Evolutionary conservation across 1,284 basidiomycete genomes (phyloP).

Genomic region (Melampsora occidentalis): DNA sequence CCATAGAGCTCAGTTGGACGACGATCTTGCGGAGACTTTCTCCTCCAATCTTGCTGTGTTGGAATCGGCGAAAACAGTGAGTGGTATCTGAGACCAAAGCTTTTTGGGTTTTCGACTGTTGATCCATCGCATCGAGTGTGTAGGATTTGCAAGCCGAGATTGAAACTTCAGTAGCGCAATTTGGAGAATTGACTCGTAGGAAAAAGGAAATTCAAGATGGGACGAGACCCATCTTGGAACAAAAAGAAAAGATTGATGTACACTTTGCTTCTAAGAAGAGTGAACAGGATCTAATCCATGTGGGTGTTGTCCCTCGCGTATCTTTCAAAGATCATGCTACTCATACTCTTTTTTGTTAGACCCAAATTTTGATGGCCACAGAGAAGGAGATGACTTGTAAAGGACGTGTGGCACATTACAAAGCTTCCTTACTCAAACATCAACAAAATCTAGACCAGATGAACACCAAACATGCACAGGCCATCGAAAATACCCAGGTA

Average conservation of each 20-base stretch:
- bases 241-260: constrained; percentile 11
- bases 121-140: neutral
- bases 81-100: neutral
- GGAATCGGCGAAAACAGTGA: constrained; percentile 57
- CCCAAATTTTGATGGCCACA: neutral
- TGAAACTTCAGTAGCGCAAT: constrained; percentile 16
- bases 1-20: constrained; percentile 57
- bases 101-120: neutral
- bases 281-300: neutral
- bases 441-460: neutral
- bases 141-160: constrained; percentile 26
- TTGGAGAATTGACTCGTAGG: neutral
- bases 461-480: neutral
- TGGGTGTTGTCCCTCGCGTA: too few relatives aligned
- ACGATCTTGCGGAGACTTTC: constrained; percentile 69
- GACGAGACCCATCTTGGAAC: constrained; percentile 7
- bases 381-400: neutral
- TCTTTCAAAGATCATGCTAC: neutral
- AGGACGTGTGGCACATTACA: neutral
- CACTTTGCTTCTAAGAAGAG: constrained; percentile 9
- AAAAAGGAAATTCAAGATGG: neutral
- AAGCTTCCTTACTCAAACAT: neutral
- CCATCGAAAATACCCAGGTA: neutral
- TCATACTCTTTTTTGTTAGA: neutral
- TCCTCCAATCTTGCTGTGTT: constrained; percentile 69